Evolutionary conservation across 1,139 yeast genomes (phyloP), one percentile per base, ranked within the genome.

Genomic region (Pichia sp.): DNA sequence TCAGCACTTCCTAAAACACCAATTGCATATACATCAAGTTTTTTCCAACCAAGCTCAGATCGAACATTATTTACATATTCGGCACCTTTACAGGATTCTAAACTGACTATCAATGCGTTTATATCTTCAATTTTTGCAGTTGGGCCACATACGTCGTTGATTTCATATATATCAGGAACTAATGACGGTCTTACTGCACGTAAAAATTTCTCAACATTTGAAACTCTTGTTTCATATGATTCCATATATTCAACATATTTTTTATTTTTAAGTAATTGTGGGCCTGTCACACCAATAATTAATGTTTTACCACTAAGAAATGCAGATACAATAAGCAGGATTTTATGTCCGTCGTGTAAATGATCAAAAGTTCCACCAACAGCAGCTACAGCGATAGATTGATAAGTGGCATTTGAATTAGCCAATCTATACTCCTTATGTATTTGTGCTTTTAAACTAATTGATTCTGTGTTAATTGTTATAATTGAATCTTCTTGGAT

Each of bases 291-390:
- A 0, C 98, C 98, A 8, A 92, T 71, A 43, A 92, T 83, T 11
- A 92, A 66, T 25, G 64, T 66, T 4, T 62, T 55, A 6, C 65
- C 57, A 0, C 94, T 71, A 12, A 87, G 54, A 57, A 80, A 89
- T 0, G 81, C 78, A 0, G 95, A 74, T 54, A 87, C 69, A 0
- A 95, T 82, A 8, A 94, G 68, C 23, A 94, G 67, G 29, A 92
- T 81, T 62, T 86, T 87, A 64, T 94, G 99, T 0, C 98, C 99
- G 58, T 85, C 96, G 57, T 94, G 99, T 33, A 94, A 61, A 64
- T 94, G 97, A 60, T 94, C 99, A 67, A 94, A 94, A 0, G 98
- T 94, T 0, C 99, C 99, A 0, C 98, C 98, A 1, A 90, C 81
- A 1, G 95, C 95, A 12, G 67, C 66, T 2, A 42, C 42, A 3